Evolutionary conservation across 78 protist genomes (phyloP).

Genomic region (Cavenderia fasciculata): DNA sequence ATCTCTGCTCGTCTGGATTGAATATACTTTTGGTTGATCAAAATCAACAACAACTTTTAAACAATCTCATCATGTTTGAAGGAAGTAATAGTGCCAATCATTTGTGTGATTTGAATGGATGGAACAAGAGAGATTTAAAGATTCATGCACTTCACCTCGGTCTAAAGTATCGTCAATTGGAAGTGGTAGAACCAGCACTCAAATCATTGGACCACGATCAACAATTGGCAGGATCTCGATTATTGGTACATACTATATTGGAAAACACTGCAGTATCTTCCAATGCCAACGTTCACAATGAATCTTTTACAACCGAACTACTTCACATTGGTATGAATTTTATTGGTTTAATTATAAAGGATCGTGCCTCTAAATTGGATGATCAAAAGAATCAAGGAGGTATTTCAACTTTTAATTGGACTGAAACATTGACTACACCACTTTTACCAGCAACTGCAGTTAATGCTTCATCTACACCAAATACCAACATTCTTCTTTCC

Average conservation of each 20-base stretch:
- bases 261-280: slow-evolving; percentile 58
- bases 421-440: slow-evolving; percentile 41
- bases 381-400: no score
- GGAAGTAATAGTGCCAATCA: slow-evolving; percentile 64
- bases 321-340: slow-evolving; percentile 74
- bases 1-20: slow-evolving; percentile 15
- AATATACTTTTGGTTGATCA: slow-evolving; percentile 23
- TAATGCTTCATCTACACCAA: no score
- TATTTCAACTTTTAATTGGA: slow-evolving; percentile 28
- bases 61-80: slow-evolving; percentile 66
- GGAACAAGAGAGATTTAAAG: slow-evolving; percentile 73
- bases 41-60: slow-evolving; percentile 63
- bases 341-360: slow-evolving; percentile 52
- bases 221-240: slow-evolving; percentile 30
- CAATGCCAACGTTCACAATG: slow-evolving; percentile 66
- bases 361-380: slow-evolving; percentile 63
- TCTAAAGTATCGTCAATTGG: slow-evolving; percentile 72
- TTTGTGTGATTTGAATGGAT: slow-evolving; percentile 57
- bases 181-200: slow-evolving; percentile 75
- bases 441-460: no score
- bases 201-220: slow-evolving; percentile 62
- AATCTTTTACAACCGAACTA: slow-evolving; percentile 59
- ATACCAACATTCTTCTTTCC: no score
- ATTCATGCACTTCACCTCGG: slow-evolving; percentile 80
- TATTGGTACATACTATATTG: slow-evolving; percentile 34